These are phyloP conservation scores for Saccharomycopsis microspora DNA, from an alignment of 805 yeast genomes.

Conservation along the genomic window DNA sequence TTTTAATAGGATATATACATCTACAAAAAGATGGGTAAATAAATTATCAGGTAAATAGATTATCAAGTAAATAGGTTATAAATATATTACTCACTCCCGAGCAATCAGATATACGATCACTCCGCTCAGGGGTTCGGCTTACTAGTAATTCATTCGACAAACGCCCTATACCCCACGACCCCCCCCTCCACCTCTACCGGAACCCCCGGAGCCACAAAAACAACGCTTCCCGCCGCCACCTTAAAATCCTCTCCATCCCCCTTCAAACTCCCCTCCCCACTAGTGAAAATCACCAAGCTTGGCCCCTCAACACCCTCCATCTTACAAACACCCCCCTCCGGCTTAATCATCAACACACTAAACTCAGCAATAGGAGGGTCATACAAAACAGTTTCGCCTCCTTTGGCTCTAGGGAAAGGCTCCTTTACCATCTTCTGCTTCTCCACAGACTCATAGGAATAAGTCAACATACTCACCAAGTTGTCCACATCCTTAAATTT, in stretches of 20 bases:
- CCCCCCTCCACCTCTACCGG: slow-evolving; percentile 46
- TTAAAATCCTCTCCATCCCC: slow-evolving; percentile 28
- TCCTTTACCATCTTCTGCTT: slow-evolving; percentile 82
- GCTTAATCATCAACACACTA: slow-evolving; percentile 73
- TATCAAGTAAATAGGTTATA: too few relatives aligned
- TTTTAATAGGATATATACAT: too few relatives aligned
- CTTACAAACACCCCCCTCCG: too few relatives aligned
- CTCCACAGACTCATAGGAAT: slow-evolving; percentile 77
- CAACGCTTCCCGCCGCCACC: slow-evolving; percentile 67
- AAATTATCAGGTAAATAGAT: too few relatives aligned
- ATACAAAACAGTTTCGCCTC: slow-evolving; percentile 60
- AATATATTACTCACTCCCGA: too few relatives aligned
- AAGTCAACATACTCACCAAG: slow-evolving; percentile 84
- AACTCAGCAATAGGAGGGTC: slow-evolving; percentile 98
- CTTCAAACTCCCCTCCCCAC: slow-evolving; percentile 50
- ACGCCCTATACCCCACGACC: slow-evolving; percentile 84
- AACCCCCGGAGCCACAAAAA: slow-evolving; percentile 71
- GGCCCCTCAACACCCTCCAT: slow-evolving; percentile 63
- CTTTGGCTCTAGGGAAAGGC: slow-evolving; percentile 37
- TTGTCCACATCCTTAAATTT: slow-evolving; percentile 92
- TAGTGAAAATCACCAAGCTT: slow-evolving; percentile 72
- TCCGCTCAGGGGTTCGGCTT: neutral
- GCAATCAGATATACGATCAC: too few relatives aligned
- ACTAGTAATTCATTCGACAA: slow-evolving; percentile 20
- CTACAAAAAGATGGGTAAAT: too few relatives aligned